Evolutionary conservation across 2,329 filamentous ascomycete species (phyloP).

Genomic region (Thelonectria rubi): DNA sequence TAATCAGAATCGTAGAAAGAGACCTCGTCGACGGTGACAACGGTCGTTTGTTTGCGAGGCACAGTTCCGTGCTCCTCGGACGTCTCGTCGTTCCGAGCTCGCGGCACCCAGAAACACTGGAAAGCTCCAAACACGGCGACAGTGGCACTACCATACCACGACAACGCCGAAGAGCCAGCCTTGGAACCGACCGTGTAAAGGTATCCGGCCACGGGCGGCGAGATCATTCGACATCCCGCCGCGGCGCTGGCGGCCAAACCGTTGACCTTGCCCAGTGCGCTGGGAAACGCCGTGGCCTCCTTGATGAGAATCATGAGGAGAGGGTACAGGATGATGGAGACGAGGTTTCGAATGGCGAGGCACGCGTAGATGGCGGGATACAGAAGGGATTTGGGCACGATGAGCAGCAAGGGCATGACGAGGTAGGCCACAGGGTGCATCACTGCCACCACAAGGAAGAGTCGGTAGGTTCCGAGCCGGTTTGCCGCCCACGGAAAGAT

Average conservation of each 20-base stretch:
- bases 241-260: slow-evolving; percentile 72
- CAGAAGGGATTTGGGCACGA: slow-evolving; percentile 61
- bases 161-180: slow-evolving; percentile 67
- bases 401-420: slow-evolving; percentile 66
- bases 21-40: slow-evolving; percentile 44
- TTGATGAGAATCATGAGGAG: slow-evolving; percentile 74
- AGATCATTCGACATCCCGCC: slow-evolving; percentile 72
- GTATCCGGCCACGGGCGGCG: slow-evolving; percentile 71
- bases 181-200: slow-evolving; percentile 69
- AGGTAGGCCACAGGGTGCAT: slow-evolving; percentile 70
- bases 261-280: slow-evolving; percentile 70
- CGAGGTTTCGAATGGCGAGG: slow-evolving; percentile 65
- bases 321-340: slow-evolving; percentile 72
- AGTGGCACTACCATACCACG: slow-evolving; percentile 70
- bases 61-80: slow-evolving; percentile 44
- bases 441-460: slow-evolving; percentile 66
- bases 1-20: slow-evolving; percentile 42
- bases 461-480: slow-evolving; percentile 65
- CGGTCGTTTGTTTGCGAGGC: slow-evolving; percentile 28
- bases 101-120: slow-evolving; percentile 66
- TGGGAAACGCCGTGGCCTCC: slow-evolving; percentile 66
- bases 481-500: slow-evolving; percentile 69
- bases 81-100: slow-evolving; percentile 39
- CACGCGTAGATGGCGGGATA: slow-evolving; percentile 67
- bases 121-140: slow-evolving; percentile 65